phyloP scores from a whole-genome alignment of 2,329 filamentous ascomycete species.

The Plenodomus biglobosus region DNA sequence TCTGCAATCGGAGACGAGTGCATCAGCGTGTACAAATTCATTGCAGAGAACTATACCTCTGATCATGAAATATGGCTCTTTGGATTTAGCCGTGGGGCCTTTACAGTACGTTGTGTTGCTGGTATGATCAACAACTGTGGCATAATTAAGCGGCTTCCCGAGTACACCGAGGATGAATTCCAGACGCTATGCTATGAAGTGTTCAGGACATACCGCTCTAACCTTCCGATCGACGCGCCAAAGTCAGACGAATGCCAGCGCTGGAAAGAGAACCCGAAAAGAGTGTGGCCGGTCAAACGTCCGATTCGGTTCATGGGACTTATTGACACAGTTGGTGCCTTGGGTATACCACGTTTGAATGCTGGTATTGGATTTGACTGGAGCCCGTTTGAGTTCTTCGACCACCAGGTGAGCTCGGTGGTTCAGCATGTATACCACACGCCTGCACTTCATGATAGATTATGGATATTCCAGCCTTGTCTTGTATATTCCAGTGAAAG shows the following conservation, averaged over 20 bases:
- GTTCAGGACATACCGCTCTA: slow-evolving; percentile 37
- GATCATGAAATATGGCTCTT: slow-evolving; percentile 50
- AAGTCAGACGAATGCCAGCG: slow-evolving; percentile 22
- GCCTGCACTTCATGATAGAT: slow-evolving; percentile 36
- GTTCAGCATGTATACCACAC: slow-evolving; percentile 42
- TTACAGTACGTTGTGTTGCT: slow-evolving; percentile 47
- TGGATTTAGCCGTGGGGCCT: slow-evolving; percentile 52
- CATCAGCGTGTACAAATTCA: slow-evolving; percentile 39
- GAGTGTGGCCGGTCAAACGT: slow-evolving; percentile 33
- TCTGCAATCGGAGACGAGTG: slow-evolving; percentile 42
- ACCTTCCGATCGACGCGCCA: slow-evolving; percentile 31
- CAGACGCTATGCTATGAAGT: slow-evolving; percentile 34
- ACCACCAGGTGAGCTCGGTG: slow-evolving; percentile 34
- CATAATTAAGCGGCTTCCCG: slow-evolving; percentile 29
- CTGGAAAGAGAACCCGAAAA: slow-evolving; percentile 17
- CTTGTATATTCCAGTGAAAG: slow-evolving; percentile 4
- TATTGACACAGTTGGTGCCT: slow-evolving; percentile 40
- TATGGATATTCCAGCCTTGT: slow-evolving; percentile 39
- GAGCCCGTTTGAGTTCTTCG: slow-evolving; percentile 43
- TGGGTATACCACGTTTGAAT: slow-evolving; percentile 39
- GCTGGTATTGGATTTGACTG: slow-evolving; percentile 42
- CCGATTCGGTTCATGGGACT: slow-evolving; percentile 40
- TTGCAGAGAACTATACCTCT: slow-evolving; percentile 37
- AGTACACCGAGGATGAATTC: slow-evolving; percentile 18
- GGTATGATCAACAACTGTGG: slow-evolving; percentile 51